These are phyloP conservation scores for Eutrema salsugineum DNA, from an alignment of 441 rosid genomes.

Conservation along the genomic window DNA sequence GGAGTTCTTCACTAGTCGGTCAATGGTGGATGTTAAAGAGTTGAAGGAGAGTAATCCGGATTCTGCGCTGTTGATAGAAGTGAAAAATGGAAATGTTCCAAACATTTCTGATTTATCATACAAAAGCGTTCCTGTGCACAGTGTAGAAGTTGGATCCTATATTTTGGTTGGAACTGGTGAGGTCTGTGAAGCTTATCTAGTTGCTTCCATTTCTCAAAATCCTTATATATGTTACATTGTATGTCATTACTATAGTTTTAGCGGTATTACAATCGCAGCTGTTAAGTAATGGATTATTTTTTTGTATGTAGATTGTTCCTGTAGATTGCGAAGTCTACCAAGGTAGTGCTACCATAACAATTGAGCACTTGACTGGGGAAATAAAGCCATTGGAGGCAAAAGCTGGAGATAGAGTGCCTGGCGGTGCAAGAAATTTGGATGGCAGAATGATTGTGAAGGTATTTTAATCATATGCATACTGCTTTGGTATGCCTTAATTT, in stretches of 20 bases:
- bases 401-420: slow-evolving; percentile 87
- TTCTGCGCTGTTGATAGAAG: slow-evolving; percentile 69
- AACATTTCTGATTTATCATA: slow-evolving; percentile 69
- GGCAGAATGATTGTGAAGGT: slow-evolving; percentile 97
- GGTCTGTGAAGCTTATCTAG: slow-evolving; percentile 55
- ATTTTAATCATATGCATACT: slow-evolving; percentile 20
- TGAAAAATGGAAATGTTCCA: slow-evolving; percentile 59
- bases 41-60: slow-evolving; percentile 91
- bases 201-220: background rate
- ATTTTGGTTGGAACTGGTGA: slow-evolving; percentile 96
- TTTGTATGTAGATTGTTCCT: slow-evolving; percentile 70
- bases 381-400: slow-evolving; percentile 85
- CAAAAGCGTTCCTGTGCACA: slow-evolving; percentile 80
- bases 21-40: slow-evolving; percentile 93
- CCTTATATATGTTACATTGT: background rate
- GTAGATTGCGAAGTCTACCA: slow-evolving; percentile 91
- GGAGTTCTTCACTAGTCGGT: slow-evolving; percentile 90
- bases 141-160: slow-evolving; percentile 79
- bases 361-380: slow-evolving; percentile 97
- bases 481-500: slow-evolving; percentile 1
- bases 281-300: slow-evolving; percentile 19
- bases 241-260: background rate
- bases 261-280: background rate
- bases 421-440: slow-evolving; percentile 97
- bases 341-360: slow-evolving; percentile 89